Conservation (phyloP, 495 filamentous ascomycete species). For the Xylaria curta region DNA sequence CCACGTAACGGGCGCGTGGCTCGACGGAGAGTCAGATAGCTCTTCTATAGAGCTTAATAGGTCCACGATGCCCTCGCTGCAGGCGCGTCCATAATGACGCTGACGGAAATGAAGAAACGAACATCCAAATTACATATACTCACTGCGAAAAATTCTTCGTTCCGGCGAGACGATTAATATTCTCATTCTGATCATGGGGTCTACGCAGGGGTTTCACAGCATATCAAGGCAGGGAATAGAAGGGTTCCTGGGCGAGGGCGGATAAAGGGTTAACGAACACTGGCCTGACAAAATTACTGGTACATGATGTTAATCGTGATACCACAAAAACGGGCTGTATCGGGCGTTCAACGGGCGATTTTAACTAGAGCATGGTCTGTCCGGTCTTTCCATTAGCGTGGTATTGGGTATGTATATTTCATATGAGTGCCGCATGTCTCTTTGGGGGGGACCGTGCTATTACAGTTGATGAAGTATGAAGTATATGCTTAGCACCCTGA, state of each 20-base stretch:
- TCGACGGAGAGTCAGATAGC: constrained; percentile 31
- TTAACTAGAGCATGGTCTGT: background rate
- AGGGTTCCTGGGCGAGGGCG: background rate
- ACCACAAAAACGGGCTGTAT: background rate
- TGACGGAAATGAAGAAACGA: background rate
- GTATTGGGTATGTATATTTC: background rate
- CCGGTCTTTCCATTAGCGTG: background rate
- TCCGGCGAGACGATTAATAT: constrained; percentile 4
- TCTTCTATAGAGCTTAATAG: constrained; percentile 12
- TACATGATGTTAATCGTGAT: background rate
- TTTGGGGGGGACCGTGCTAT: no score
- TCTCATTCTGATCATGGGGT: background rate
- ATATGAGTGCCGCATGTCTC: background rate
- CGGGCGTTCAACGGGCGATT: background rate
- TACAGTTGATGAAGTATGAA: background rate
- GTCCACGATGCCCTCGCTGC: background rate
- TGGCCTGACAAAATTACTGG: no score
- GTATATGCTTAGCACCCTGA: background rate
- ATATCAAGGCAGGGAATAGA: background rate
- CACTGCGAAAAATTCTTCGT: background rate
- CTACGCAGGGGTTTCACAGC: background rate
- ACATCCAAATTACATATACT: background rate
- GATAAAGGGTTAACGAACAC: background rate
- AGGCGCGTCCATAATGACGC: background rate
- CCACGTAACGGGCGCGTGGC: constrained; percentile 31